Conservation (phyloP, 495 filamentous ascomycete genomes). For the Annulohypoxylon moriforme region DNA sequence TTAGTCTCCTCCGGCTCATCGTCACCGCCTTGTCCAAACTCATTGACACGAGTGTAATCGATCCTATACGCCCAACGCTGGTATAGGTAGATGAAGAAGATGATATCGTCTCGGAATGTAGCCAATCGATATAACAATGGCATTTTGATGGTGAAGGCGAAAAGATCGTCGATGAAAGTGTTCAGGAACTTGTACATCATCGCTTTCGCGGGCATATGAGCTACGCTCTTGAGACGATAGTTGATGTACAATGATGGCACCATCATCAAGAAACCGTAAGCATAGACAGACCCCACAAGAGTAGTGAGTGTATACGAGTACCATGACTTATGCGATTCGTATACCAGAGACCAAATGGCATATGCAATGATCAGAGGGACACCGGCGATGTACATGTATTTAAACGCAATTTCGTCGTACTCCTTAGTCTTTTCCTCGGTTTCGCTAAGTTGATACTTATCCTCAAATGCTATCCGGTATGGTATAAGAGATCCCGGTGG, state of each 20-base stretch:
- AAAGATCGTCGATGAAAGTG: constrained; percentile 75
- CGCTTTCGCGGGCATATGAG: constrained; percentile 94
- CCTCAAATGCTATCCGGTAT: constrained; percentile 88
- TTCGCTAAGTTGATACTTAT: constrained; percentile 94
- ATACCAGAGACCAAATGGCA: constrained; percentile 87
- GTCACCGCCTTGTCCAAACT: constrained; percentile 96
- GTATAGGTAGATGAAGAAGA: constrained; percentile 99
- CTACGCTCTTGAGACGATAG: constrained; percentile 94
- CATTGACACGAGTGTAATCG: constrained; percentile 92
- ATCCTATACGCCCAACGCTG: constrained; percentile 93
- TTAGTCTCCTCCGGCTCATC: constrained; percentile 63
- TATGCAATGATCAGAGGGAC: constrained; percentile 90
- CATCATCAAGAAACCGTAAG: constrained; percentile 99
- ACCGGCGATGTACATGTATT: constrained; percentile 92
- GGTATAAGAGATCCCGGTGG: constrained; percentile 77
- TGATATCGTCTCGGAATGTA: constrained; percentile 93
- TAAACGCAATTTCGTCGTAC: constrained; percentile 97
- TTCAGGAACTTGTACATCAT: constrained; percentile 98
- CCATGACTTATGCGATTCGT: constrained; percentile 98
- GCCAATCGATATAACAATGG: constrained; percentile 94
- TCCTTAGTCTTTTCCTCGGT: constrained; percentile 98
- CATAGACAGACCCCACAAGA: constrained; percentile 94
- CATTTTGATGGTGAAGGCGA: constrained; percentile 99
- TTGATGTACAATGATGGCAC: constrained; percentile 98
- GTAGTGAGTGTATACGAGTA: constrained; percentile 92